These are phyloP conservation scores for Dothideomycetes sp. DNA, from an alignment of 2,329 filamentous ascomycete genomes.

Conservation along the genomic window DNA sequence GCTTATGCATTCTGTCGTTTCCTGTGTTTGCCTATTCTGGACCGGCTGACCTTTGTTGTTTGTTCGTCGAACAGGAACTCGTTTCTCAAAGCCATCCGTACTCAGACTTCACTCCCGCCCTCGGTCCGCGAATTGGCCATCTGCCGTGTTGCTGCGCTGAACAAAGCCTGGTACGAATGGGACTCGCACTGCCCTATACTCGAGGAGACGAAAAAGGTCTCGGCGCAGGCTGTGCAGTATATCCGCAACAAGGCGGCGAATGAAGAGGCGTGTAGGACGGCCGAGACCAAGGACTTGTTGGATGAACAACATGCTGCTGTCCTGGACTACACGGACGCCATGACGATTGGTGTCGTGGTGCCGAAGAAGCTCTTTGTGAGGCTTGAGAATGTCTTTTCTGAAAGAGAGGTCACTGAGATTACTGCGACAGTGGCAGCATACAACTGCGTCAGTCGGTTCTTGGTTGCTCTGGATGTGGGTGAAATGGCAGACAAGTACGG, in stretches of 20 bases:
- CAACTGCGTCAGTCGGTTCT: constrained; percentile 26
- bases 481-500: constrained; percentile 22
- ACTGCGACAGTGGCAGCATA: constrained; percentile 23
- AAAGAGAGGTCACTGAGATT: constrained; percentile 23
- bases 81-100: constrained; percentile 44
- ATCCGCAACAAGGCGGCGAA: constrained; percentile 16
- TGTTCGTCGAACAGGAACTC: constrained; percentile 34
- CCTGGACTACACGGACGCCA: constrained; percentile 22
- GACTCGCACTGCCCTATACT: constrained; percentile 17
- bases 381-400: constrained; percentile 17
- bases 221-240: constrained; percentile 13
- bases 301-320: constrained; percentile 19
- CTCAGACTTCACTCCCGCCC: constrained; percentile 18
- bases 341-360: constrained; percentile 19
- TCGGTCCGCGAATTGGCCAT: constrained; percentile 22
- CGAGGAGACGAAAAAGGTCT: constrained; percentile 14
- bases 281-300: constrained; percentile 11
- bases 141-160: constrained; percentile 25
- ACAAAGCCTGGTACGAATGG: constrained; percentile 24
- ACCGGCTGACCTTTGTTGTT: too few species aligned
- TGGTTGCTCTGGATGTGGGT: constrained; percentile 25
- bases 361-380: constrained; percentile 17
- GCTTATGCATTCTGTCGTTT: neutral
- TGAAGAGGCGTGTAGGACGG: neutral
- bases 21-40: neutral